Evolutionary conservation across 192 early-diverging fungal genomes (phyloP), one percentile per base, ranked within the genome.

Genomic region (Funneliformis mosseae): DNA sequence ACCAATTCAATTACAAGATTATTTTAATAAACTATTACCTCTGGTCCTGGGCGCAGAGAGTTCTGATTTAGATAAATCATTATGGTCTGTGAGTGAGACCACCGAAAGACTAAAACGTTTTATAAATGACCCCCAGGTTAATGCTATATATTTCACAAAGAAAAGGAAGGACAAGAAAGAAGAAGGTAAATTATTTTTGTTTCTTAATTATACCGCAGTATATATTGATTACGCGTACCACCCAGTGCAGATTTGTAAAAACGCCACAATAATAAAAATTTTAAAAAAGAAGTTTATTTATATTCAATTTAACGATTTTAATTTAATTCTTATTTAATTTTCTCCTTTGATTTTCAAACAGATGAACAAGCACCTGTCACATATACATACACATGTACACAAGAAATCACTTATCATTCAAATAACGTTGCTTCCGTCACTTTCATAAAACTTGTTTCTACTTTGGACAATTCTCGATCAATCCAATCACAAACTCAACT

Each of bases 401-500:
- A 93, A 50, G 95, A 96, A 84, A 83, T 96, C n/a, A 88, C 89
- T 10, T 95, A 92, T 82, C 86, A 87, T 77, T 87, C 91, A 68
- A 90, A 88, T 63, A 92, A 95, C 82, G 91, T 90, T 42, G 93
- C 91, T 14, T 94, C 92, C 39, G 63, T 96, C 38, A 94, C 91
- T 46, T 77, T 96, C 79, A 95, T 96, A 85, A 96, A 96, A 82
- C 92, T 93, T 38, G 81, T 78, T 6, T 83, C 91, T 8, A 90
- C 89, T 33, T 85, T 98, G 42, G 95, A 97, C 80, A 84, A 91
- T 4, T 76, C 89, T 8, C 88, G 92, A 9, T 88, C 94, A 18
- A 68, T 99, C 67, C 89, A 94, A 45, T 81, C 83, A 39, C 97
- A 98, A 85, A 85, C 97, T 77, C 96, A 97, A 83, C 88, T 97